Evolutionary conservation across 495 filamentous ascomycete genomes (phyloP).

Genomic region (Venustampulla echinocandica): DNA sequence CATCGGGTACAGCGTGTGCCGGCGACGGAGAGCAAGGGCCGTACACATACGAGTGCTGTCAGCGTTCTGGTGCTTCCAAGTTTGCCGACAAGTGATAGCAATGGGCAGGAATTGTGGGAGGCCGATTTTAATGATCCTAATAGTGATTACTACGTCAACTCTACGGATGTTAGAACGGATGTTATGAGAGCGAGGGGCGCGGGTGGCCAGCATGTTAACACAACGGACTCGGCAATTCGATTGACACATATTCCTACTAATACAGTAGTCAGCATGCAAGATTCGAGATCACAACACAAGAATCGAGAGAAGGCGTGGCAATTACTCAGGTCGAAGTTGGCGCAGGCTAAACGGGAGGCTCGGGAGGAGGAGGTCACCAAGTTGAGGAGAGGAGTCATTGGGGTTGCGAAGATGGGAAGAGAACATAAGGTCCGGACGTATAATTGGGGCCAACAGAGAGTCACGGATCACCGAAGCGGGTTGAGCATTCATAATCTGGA

Average conservation of each 20-base stretch:
- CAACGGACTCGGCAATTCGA: conserved; percentile 90
- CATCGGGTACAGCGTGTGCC: conserved; percentile 92
- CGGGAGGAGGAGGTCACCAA: conserved; percentile 72
- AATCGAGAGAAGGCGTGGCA: conserved; percentile 85
- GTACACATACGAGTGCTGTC: conserved; percentile 88
- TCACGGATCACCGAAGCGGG: conserved; percentile 88
- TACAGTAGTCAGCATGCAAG: conserved; percentile 82
- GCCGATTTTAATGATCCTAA: conserved; percentile 69
- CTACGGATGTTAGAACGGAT: conserved; percentile 75
- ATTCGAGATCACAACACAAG: conserved; percentile 78
- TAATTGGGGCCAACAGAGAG: conserved; percentile 86
- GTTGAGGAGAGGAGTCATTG: conserved; percentile 63
- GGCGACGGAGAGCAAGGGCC: conserved; percentile 77
- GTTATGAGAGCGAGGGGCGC: conserved; percentile 88
- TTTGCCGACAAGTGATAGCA: conserved; percentile 51
- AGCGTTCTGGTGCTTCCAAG: conserved; percentile 85
- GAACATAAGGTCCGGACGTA: conserved; percentile 94
- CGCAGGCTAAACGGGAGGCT: conserved; percentile 70
- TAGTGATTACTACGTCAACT: conserved; percentile 83
- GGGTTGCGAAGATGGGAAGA: conserved; percentile 74
- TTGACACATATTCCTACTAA: conserved; percentile 87
- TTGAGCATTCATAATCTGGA: conserved; percentile 74
- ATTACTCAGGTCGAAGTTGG: conserved; percentile 72
- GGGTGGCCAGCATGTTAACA: conserved; percentile 97
- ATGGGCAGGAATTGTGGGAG: conserved; percentile 40